A percentile compares a stretch with the other conserved stretches of the same genome.
Conservation (phyloP, 257 asterid species). For the Solanum pinnatisectum region DNA sequence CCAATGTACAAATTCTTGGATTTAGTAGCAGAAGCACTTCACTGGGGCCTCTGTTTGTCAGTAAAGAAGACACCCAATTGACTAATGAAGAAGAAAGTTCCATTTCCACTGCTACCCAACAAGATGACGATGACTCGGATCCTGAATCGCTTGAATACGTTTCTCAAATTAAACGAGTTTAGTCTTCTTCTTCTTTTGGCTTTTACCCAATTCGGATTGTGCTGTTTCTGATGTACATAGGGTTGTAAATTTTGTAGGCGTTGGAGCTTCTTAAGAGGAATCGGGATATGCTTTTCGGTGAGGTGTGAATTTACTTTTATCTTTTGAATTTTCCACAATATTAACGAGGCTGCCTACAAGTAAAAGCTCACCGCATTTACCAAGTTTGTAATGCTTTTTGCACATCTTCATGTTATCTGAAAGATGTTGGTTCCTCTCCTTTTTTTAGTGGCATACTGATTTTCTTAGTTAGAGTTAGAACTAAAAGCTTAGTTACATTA, state of each 20-base stretch:
- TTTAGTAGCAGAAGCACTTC: background rate
- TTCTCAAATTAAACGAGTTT: conserved; percentile 60
- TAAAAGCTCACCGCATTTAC: background rate
- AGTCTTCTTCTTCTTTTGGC: background rate
- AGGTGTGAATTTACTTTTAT: conserved; percentile 26
- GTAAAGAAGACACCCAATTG: conserved; percentile 27
- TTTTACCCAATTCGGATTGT: background rate
- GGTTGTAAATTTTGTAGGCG: conserved; percentile 30
- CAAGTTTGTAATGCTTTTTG: background rate
- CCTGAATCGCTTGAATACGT: conserved; percentile 63
- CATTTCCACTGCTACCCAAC: conserved; percentile 14
- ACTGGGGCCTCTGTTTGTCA: conserved; percentile 26
- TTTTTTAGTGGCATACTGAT: background rate
- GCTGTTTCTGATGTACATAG: background rate
- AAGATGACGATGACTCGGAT: conserved; percentile 32
- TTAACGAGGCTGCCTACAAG: background rate
- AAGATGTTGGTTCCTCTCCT: background rate
- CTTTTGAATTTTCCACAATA: background rate
- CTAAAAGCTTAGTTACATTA: background rate
- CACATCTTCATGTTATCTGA: background rate
- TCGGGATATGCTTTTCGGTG: conserved; percentile 87
- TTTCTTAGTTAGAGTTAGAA: background rate
- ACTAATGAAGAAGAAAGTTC: conserved; percentile 11
- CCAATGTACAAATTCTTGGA: background rate
- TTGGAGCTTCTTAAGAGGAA: conserved; percentile 75